A percentile compares a stretch with the other conserved stretches of the same genome.
These are phyloP conservation scores for Glonium stellatum DNA, from an alignment of 495 filamentous ascomycete species.

Conservation along the genomic window DNA sequence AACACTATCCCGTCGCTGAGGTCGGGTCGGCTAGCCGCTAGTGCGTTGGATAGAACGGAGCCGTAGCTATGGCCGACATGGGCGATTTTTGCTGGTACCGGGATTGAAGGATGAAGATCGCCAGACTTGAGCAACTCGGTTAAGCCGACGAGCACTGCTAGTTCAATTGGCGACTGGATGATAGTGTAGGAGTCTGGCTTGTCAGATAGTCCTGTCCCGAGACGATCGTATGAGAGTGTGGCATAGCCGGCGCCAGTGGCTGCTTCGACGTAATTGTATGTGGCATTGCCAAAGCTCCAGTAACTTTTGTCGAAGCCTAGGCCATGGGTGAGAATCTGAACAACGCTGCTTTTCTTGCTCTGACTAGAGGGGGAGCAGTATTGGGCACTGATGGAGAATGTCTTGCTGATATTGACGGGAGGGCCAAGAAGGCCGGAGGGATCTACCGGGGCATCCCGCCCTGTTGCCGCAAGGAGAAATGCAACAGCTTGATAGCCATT, in stretches of 20 bases:
- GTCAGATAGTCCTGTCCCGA: conserved; percentile 36
- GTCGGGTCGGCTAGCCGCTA: neutral
- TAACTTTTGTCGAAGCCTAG: conserved; percentile 28
- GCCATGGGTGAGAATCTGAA: conserved; percentile 35
- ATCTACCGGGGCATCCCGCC: neutral
- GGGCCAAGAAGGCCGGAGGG: neutral
- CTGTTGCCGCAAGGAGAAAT: neutral
- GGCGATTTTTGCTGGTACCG: neutral
- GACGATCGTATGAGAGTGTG: conserved; percentile 41
- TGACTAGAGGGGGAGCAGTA: conserved; percentile 27
- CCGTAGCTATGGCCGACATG: conserved; percentile 1
- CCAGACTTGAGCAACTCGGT: neutral
- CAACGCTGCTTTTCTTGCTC: conserved; percentile 5
- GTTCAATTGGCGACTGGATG: neutral
- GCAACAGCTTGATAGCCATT: neutral
- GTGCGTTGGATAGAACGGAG: neutral
- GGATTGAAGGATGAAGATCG: neutral
- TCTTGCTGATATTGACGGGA: conserved; percentile 4
- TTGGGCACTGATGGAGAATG: conserved; percentile 27
- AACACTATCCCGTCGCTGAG: conserved; percentile 18
- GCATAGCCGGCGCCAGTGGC: conserved; percentile 35
- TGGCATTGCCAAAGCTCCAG: conserved; percentile 31
- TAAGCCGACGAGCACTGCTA: neutral
- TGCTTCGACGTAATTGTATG: conserved; percentile 36
- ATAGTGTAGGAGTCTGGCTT: conserved; percentile 32